phyloP scores from a whole-genome alignment of 2,329 filamentous ascomycete genomes.

The Diplocarpon rosae region DNA sequence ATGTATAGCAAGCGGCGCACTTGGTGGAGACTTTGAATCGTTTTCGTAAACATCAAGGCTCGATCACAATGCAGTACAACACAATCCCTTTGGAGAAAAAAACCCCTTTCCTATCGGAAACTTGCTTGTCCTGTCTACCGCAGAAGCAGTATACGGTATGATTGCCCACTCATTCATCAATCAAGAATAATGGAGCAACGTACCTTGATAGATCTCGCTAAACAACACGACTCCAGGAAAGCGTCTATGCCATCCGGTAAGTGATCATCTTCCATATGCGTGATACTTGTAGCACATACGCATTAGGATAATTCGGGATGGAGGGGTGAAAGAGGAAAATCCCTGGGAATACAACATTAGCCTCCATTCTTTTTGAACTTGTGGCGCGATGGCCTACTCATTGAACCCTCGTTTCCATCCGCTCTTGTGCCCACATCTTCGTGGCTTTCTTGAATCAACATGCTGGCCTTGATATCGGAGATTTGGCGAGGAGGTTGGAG shows the following conservation, averaged over 20 bases:
- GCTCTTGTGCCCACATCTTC: slow-evolving; percentile 48
- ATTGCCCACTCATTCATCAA: background rate
- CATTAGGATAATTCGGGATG: slow-evolving; percentile 76
- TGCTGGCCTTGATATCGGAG: slow-evolving; percentile 25
- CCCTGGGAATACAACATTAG: slow-evolving; percentile 43
- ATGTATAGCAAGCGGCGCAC: background rate
- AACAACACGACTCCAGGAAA: slow-evolving; percentile 86
- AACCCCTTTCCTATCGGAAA: no score
- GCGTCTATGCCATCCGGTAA: slow-evolving; percentile 31
- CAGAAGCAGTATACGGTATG: no score
- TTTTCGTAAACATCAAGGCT: background rate
- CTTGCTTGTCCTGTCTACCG: no score
- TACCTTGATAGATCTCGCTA: slow-evolving; percentile 93
- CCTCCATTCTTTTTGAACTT: background rate
- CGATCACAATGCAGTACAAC: no score
- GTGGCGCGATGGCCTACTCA: slow-evolving; percentile 33
- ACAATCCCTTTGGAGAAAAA: no score
- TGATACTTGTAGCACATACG: slow-evolving; percentile 37
- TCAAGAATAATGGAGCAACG: background rate
- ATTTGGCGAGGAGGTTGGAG: background rate
- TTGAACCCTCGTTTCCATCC: slow-evolving; percentile 39
- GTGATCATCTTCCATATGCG: slow-evolving; percentile 1
- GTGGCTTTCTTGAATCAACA: slow-evolving; percentile 49
- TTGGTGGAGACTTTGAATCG: background rate
- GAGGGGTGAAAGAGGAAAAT: slow-evolving; percentile 83